Evolutionary conservation across 2,329 filamentous ascomycete species (phyloP), one percentile per base, ranked within the genome.

Genomic region (Cladophialophora carrionii): DNA sequence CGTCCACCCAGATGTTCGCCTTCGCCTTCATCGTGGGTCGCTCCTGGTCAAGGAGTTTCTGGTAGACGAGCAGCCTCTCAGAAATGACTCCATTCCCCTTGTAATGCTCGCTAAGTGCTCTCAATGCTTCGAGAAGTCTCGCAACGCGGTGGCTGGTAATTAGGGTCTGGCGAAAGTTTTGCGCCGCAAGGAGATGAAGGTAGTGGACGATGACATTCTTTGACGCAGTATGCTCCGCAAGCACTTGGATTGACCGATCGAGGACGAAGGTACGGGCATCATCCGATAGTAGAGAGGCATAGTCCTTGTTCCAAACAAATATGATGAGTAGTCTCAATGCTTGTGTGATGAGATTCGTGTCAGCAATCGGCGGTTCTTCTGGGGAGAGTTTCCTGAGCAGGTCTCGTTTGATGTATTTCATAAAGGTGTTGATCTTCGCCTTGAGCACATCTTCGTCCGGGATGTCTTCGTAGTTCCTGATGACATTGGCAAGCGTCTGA

Each of bases 361-460:
- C 79, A 5, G 82, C 75, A 41, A 84, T 82, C 69, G 86, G 87
- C 10, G 87, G 83, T 6, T 83, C 84, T 10, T 62, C 41, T 17
- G 64, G 60, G 29, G 58, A 60, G 22, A 61, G 64, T 56, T 64
- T 65, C 46, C 64, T 64, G 2, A 67, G 32, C 26, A 96, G 82
- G 74, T 99, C 95, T 65, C 93, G 85, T 72, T 90, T 87, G 62
- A 98, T 91, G 74, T 92, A 96, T 65, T 92, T 89, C 70, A 87
- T 87, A 64, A 98, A 84, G 2, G 91, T 78, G 10, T 84, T 83
- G 82, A 97, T 89, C 76, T 95, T 96, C 57, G 86, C 85, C 63
- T 87, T 84, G 61, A 96, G 81, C 10, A 88, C 87, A 62, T 89
- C 85, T 41, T 87, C 81, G 70, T 95, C 89, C 0, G 92, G 92